Base-by-base conservation (phyloP, 2,329 filamentous ascomycete species). In the Dendryphion nanum region DNA sequence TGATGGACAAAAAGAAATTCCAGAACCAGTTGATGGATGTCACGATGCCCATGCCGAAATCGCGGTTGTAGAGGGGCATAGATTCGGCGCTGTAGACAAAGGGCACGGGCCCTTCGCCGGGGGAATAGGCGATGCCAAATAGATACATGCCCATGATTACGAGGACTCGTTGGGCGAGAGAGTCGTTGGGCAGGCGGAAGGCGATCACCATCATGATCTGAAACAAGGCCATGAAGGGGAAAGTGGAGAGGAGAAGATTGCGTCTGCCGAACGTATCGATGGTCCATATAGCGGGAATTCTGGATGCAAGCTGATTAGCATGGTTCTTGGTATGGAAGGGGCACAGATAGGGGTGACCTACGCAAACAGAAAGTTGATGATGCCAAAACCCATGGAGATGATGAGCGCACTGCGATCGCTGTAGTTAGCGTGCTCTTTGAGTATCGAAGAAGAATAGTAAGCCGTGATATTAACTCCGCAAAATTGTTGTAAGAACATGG, bases 161-260 rank as follows among this genome's bases (percentile, higher is more conserved):
- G 14, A 51, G 41, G 13, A 42, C 33, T 13, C 21, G 45, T 16
- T 44, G 53, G 6, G 51, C 55, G 33, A 32, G 30, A 10, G 49
- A 31, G 15, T 47, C 30, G n/a, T 37, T 21, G 28, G 15, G 45
- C 36, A 32, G 58, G 53, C 55, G 47, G 30, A 68, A 62, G 6
- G 58, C 67, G 13, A 71, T 55, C 62, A 74, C 53, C 5, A 69
- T 69, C 42, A 74, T 71, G 34, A 78, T 68, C 5, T 76, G 62
- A 51, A 74, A 73, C 12, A 75, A 66, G 26, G 59, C 60, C 68
- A 72, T 71, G 18, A 64, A 45, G 0, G 69, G 69, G 52, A 70
- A 71, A 1, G 69, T 72, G 30, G 60, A 57, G 3, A 69, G 59
- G 29, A 48, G 64, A 15, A 70, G 42, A 21, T 60, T 67, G 21